These are phyloP conservation scores for Lactarius sanguifluus DNA, from an alignment of 768 basidiomycete genomes.

Conservation along the genomic window DNA sequence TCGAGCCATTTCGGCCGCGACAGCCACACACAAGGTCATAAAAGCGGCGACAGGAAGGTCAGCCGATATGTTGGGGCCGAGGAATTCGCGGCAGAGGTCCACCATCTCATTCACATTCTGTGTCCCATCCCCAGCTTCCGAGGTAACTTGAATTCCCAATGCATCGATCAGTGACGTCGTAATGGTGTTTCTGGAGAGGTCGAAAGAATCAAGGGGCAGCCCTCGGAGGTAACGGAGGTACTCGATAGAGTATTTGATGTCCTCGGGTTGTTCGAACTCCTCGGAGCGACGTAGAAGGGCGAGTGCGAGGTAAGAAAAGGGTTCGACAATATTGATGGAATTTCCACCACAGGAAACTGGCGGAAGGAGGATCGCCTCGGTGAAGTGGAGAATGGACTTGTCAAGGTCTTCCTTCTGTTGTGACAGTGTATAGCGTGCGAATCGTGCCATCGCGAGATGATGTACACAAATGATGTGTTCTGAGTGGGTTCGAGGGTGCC, in stretches of 20 bases:
- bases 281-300: neutral
- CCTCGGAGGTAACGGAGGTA: slow-evolving; percentile 37
- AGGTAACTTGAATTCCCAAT: neutral
- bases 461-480: neutral
- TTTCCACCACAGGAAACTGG: accelerated
- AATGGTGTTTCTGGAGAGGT: neutral
- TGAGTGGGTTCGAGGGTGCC: neutral
- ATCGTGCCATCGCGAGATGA: neutral
- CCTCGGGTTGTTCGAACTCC: neutral
- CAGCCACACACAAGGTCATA: neutral
- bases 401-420: neutral
- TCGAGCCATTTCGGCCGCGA: accelerated
- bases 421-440: neutral
- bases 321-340: neutral
- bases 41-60: neutral
- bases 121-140: neutral
- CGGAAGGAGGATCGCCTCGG: neutral
- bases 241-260: neutral
- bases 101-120: neutral
- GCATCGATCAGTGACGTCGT: neutral
- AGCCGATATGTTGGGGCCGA: neutral
- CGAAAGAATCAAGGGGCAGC: neutral
- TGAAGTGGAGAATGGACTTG: neutral
- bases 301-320: neutral
- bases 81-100: neutral